Evolutionary conservation across 106 monocot genomes (phyloP), one percentile per base, ranked within the genome.

Genomic region (Allium fistulosum): DNA sequence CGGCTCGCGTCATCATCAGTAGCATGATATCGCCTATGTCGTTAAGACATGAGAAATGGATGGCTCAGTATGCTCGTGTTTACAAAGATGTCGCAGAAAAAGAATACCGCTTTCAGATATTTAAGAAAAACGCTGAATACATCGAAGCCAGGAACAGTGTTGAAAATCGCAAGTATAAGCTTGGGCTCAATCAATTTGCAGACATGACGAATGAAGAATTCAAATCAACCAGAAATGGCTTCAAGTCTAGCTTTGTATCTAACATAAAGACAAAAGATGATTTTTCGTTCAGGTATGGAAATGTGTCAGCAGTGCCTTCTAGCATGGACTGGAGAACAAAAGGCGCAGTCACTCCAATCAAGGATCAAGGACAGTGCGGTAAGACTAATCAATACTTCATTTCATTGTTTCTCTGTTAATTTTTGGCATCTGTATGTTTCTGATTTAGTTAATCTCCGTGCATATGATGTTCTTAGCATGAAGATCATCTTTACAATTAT

Each of bases 301-400:
- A 71, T 49, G 7, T 61, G 7, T 9, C 71, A 1, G 62, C 8
- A n/a, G 60, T 57, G 5, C 7, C 71, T 5, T 46, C 15, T 3
- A 26, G 9, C 59, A 14, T 60, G 61, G 71, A 71, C 49, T 71
- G 71, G 71, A 71, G 71, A 50, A 61, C 10, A 7, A 10, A 71
- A 46, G 71, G 71, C 3, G 71, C 61, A 9, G 71, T 71, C 60
- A 71, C 61, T 61, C 0, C 59, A 6, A 13, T 71, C 46, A 71
- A 71, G 60, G 71, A 71, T 50, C 71, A 71, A 61, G 60, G 48
- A 9, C 9, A 46, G 10, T 71, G 71, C 47, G 71, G 71, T 71
- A 60, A 60, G 50, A 12, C 28, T n/a, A 18, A 61, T 17, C 9
- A 7, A 18, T 57, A 57, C 56, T 57, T 57, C 37, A n/a, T n/a